These are phyloP conservation scores for Trypanosoma scelopori DNA, from an alignment of 208 protist genomes.

Conservation along the genomic window DNA sequence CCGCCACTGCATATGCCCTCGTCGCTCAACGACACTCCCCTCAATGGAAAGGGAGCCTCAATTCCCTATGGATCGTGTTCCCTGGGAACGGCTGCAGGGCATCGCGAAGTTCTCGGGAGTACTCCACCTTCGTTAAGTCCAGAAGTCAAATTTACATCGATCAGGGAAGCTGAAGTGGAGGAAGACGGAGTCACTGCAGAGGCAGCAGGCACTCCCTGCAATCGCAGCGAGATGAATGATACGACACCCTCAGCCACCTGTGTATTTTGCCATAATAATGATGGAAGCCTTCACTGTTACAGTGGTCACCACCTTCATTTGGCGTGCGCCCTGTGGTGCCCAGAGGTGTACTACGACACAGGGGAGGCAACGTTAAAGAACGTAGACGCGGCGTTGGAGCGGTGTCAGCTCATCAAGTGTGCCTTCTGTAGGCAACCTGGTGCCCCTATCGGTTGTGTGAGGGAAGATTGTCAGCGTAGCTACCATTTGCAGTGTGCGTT, in stretches of 20 bases:
- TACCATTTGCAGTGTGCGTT: conserved; percentile 69
- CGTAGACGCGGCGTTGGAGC: conserved; percentile 32
- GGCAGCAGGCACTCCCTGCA: background rate
- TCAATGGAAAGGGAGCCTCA: too few species aligned
- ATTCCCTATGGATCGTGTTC: too few species aligned
- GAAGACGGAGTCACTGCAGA: background rate
- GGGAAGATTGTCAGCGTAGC: conserved; percentile 38
- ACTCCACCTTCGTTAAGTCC: conserved; percentile 2
- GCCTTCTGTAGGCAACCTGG: conserved; percentile 46
- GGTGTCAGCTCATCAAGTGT: conserved; percentile 44
- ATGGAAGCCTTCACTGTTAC: conserved; percentile 6
- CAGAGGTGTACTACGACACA: conserved; percentile 72
- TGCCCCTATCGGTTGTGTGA: conserved; percentile 47
- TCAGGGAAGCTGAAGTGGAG: background rate
- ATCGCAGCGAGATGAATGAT: conserved; percentile 1
- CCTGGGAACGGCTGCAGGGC: background rate
- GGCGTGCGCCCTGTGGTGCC: conserved; percentile 71
- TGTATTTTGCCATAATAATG: conserved; percentile 16
- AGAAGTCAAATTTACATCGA: background rate
- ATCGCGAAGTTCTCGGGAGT: conserved; percentile 3
- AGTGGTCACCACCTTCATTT: conserved; percentile 37
- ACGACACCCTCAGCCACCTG: background rate
- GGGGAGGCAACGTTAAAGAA: conserved; percentile 21
- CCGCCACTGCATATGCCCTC: background rate
- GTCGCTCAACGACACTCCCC: background rate